Percentiles rank a stretch among this genome's conserved stretches.
Evolutionary conservation across 331 rosid genomes (phyloP).

Genomic region (Acacia pycnantha): DNA sequence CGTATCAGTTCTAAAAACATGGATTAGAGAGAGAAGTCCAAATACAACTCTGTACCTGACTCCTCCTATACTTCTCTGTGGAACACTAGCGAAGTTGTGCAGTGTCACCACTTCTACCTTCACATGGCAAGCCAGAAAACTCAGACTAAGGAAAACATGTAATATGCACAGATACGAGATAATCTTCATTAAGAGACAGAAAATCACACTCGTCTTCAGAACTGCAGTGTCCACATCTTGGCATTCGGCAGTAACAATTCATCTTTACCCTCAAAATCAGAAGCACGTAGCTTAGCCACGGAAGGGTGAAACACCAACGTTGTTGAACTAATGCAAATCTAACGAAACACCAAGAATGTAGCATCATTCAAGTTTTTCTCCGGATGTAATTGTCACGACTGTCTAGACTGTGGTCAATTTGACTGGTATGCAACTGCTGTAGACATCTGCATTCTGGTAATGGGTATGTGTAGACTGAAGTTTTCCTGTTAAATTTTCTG

Average conservation of each 20-base stretch:
- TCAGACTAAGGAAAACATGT: slow-evolving; percentile 15
- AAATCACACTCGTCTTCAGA: slow-evolving; percentile 30
- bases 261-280: slow-evolving; percentile 14
- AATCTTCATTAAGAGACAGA: slow-evolving; percentile 30
- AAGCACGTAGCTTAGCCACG: slow-evolving; percentile 28
- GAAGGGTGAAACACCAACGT: slow-evolving; percentile 26
- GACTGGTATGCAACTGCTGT: slow-evolving; percentile 47
- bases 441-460: slow-evolving; percentile 95
- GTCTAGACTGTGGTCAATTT: slow-evolving; percentile 32
- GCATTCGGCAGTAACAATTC: background rate
- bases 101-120: slow-evolving; percentile 31
- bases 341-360: background rate
- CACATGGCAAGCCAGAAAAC: slow-evolving; percentile 29
- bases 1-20: slow-evolving; percentile 22
- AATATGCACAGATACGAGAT: slow-evolving; percentile 32
- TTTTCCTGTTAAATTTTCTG: slow-evolving; percentile 81
- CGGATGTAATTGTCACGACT: slow-evolving; percentile 26
- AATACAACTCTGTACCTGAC: slow-evolving; percentile 14
- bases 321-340: slow-evolving; percentile 8
- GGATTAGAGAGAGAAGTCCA: slow-evolving; percentile 22
- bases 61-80: slow-evolving; percentile 19
- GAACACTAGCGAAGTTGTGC: slow-evolving; percentile 19
- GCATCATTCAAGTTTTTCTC: slow-evolving; percentile 21
- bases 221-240: slow-evolving; percentile 32
- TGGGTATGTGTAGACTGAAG: slow-evolving; percentile 88